Evolutionary conservation across 2,329 filamentous ascomycete species (phyloP).

Genomic region (Dactylellina parvicollis): DNA sequence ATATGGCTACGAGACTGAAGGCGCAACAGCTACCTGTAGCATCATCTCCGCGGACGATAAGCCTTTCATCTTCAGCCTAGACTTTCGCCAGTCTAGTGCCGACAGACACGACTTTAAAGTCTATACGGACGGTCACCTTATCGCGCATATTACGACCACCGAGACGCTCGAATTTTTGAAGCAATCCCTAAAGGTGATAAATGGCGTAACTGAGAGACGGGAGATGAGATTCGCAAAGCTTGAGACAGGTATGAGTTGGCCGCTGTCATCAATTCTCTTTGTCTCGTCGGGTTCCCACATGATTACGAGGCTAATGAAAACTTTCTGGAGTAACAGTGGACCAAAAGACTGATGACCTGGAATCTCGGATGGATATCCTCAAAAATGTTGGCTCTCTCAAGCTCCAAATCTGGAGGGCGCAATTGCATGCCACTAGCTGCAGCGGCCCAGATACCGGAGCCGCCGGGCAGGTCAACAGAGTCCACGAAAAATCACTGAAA

Average conservation of each 20-base stretch:
- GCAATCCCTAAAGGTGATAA: background rate
- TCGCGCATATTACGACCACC: background rate
- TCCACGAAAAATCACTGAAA: conserved; percentile 43
- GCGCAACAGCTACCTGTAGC: conserved; percentile 13
- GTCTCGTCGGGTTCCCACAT: background rate
- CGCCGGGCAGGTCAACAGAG: background rate
- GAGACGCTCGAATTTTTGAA: background rate
- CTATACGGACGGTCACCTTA: conserved; percentile 2
- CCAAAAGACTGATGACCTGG: conserved; percentile 12
- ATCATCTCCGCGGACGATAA: conserved; percentile 33
- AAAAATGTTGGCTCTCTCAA: conserved; percentile 16
- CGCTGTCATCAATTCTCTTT: background rate
- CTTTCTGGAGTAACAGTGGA: conserved; percentile 14
- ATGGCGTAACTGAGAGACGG: background rate
- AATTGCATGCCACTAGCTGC: background rate
- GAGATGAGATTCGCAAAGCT: conserved; percentile 27
- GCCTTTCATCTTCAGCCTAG: conserved; percentile 17
- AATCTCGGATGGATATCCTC: conserved; percentile 13
- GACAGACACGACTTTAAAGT: conserved; percentile 1
- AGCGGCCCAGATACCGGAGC: background rate
- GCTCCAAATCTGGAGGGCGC: conserved; percentile 6
- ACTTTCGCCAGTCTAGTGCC: conserved; percentile 11
- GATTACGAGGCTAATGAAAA: background rate
- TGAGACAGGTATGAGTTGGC: conserved; percentile 20
- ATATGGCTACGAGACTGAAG: conserved; percentile 5